phyloP scores from a whole-genome alignment of 2,329 filamentous ascomycete genomes.

The Epichloe elymi region DNA sequence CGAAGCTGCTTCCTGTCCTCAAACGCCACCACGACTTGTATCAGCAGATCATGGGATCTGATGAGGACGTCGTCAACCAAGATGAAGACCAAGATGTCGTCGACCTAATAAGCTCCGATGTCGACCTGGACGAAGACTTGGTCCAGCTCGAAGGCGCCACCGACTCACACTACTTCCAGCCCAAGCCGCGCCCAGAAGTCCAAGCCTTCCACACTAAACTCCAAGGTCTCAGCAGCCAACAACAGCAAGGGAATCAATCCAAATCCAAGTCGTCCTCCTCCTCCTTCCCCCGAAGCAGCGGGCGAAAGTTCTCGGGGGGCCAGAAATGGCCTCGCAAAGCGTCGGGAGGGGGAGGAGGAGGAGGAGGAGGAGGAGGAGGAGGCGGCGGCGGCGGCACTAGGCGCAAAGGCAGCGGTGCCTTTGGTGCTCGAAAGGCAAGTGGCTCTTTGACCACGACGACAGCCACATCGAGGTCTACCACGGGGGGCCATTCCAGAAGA shows the following conservation, averaged over 20 bases:
- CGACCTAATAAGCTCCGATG: constrained; percentile 39
- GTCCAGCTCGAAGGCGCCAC: constrained; percentile 25
- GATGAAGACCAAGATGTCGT: constrained; percentile 30
- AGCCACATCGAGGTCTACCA: constrained; percentile 9
- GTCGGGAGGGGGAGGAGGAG: constrained; percentile 6
- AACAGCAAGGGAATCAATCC: constrained; percentile 10
- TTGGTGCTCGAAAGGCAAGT: constrained; percentile 17
- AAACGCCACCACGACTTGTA: constrained; percentile 33
- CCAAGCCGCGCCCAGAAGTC: constrained; percentile 15
- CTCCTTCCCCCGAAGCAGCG: constrained; percentile 14
- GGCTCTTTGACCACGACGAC: constrained; percentile 13
- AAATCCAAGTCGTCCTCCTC: constrained; percentile 14
- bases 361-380: no score
- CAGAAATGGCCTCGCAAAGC: constrained; percentile 18
- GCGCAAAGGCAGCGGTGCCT: constrained; percentile 13
- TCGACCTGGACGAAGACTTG: constrained; percentile 24
- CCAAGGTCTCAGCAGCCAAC: constrained; percentile 16
- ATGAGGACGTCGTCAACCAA: constrained; percentile 8
- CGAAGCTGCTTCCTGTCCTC: constrained; percentile 46
- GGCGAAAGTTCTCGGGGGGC: constrained; percentile 14
- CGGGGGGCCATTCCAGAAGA: constrained; percentile 12
- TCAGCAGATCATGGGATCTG: constrained; percentile 33
- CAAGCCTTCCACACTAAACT: constrained; percentile 22
- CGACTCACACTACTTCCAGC: constrained; percentile 35
- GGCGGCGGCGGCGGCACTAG: constrained; percentile 15